A percentile compares a stretch with the other conserved stretches of the same genome.
These are phyloP conservation scores for Termitomyces sp. DNA, from an alignment of 768 basidiomycete species.

Conservation along the genomic window DNA sequence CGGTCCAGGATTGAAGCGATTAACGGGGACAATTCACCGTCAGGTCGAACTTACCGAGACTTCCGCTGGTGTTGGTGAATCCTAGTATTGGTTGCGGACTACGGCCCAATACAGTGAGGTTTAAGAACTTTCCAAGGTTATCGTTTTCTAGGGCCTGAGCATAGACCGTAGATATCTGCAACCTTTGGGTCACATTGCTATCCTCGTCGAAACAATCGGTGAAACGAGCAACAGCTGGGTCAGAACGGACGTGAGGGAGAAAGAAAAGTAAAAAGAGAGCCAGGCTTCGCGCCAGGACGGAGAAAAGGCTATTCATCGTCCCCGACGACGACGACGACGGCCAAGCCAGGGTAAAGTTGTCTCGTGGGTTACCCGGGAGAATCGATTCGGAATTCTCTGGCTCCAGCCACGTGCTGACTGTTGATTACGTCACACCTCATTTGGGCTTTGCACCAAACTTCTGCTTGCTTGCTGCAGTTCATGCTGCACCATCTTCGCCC, in stretches of 20 bases:
- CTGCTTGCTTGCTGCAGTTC: slow-evolving; percentile 10
- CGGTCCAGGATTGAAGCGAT: slow-evolving; percentile 10
- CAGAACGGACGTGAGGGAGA: slow-evolving; percentile 33
- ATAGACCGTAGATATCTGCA: slow-evolving; percentile 69
- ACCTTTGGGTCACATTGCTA: slow-evolving; percentile 50
- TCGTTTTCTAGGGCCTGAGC: slow-evolving; percentile 59
- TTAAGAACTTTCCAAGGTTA: slow-evolving; percentile 47
- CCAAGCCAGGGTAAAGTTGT: slow-evolving; percentile 5
- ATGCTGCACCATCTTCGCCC: slow-evolving; percentile 22
- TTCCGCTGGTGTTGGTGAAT: slow-evolving; percentile 55
- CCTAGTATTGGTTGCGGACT: slow-evolving; percentile 61
- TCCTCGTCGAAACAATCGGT: slow-evolving; percentile 61
- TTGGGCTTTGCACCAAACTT: neutral
- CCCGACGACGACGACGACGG: slow-evolving; percentile 19
- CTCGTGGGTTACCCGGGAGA: slow-evolving; percentile 6
- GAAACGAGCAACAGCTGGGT: slow-evolving; percentile 63
- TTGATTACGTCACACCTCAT: slow-evolving; percentile 12
- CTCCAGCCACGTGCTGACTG: slow-evolving; percentile 14
- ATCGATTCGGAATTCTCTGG: slow-evolving; percentile 3
- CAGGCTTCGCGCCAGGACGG: slow-evolving; percentile 13
- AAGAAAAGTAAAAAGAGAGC: slow-evolving; percentile 27
- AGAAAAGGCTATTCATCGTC: slow-evolving; percentile 25
- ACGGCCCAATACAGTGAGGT: slow-evolving; percentile 70
- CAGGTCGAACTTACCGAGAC: slow-evolving; percentile 52
- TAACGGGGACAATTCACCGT: slow-evolving; percentile 14